A percentile compares a stretch with the other conserved stretches of the same genome.
phyloP scores from a whole-genome alignment of 768 basidiomycete species.

The Leccinum obscurum region DNA sequence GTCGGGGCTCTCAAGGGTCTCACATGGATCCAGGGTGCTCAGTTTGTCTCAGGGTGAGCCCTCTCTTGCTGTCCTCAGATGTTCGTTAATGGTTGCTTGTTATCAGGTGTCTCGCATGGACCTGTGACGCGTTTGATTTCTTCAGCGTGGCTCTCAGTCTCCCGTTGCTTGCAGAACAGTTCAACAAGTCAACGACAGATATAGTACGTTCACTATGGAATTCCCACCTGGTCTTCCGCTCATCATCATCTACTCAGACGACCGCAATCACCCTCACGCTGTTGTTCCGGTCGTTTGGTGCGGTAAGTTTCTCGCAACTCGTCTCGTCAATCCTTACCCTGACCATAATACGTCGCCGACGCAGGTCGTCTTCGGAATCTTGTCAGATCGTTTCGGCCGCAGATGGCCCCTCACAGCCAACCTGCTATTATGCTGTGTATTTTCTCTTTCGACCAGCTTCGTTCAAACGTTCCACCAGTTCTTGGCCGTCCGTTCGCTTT shows the following conservation, averaged over 20 bases:
- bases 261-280: slow-evolving; percentile 90
- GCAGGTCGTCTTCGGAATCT: slow-evolving; percentile 71
- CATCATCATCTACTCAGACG: slow-evolving; percentile 41
- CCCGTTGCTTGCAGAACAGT: slow-evolving; percentile 47
- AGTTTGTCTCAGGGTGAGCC: slow-evolving; percentile 55
- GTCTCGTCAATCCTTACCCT: neutral
- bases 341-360: neutral
- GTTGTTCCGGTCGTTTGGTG: slow-evolving; percentile 80
- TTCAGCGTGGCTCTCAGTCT: slow-evolving; percentile 73
- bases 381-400: slow-evolving; percentile 86
- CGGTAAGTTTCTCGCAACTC: slow-evolving; percentile 38
- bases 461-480: slow-evolving; percentile 74
- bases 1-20: slow-evolving; percentile 44
- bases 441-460: slow-evolving; percentile 83
- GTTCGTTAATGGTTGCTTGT: neutral
- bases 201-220: slow-evolving; percentile 38
- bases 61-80: neutral
- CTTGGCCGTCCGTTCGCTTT: slow-evolving; percentile 77
- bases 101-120: slow-evolving; percentile 82
- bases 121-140: slow-evolving; percentile 84
- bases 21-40: slow-evolving; percentile 56
- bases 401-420: slow-evolving; percentile 91
- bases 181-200: slow-evolving; percentile 41
- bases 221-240: neutral
- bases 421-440: slow-evolving; percentile 63